Percentiles rank a stretch among this genome's conserved stretches.
Evolutionary conservation across 495 filamentous ascomycete species (phyloP).

Genomic region (Mycothermus thermophilus): DNA sequence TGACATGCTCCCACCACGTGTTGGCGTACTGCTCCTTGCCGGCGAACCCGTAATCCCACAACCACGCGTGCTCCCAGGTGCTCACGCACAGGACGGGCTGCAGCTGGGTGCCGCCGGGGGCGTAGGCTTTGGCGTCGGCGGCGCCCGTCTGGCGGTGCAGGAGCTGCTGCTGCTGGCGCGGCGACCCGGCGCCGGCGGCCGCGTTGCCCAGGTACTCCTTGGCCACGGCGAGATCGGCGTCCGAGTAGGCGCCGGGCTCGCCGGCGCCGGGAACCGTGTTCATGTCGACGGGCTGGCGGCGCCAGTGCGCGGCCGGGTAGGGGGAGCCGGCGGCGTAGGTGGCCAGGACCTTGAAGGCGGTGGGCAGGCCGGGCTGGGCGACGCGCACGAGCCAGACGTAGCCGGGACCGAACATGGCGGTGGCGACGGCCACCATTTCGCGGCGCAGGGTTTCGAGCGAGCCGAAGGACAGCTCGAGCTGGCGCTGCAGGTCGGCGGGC

Average conservation of each 20-base stretch:
- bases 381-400: constrained; percentile 84
- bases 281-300: constrained; percentile 67
- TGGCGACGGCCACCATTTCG: constrained; percentile 69
- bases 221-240: constrained; percentile 25
- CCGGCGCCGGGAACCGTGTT: constrained; percentile 41
- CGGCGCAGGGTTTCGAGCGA: constrained; percentile 65
- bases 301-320: constrained; percentile 69
- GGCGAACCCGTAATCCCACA: constrained; percentile 66
- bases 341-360: constrained; percentile 55
- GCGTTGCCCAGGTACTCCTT: constrained; percentile 18
- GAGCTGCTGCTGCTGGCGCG: constrained; percentile 20
- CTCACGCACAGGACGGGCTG: constrained; percentile 77
- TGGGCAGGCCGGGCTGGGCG: constrained; percentile 15
- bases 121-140: no score
- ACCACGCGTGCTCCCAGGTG: constrained; percentile 91
- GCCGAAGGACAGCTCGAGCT: constrained; percentile 54
- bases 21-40: constrained; percentile 67
- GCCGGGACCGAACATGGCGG: constrained; percentile 87
- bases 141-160: no score
- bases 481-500: constrained; percentile 13
- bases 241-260: constrained; percentile 17
- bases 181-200: constrained; percentile 35
- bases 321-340: constrained; percentile 90
- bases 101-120: constrained; percentile 56
- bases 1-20: constrained; percentile 72